Base-by-base conservation (phyloP, 805 yeast species). In the Candida maris region DNA sequence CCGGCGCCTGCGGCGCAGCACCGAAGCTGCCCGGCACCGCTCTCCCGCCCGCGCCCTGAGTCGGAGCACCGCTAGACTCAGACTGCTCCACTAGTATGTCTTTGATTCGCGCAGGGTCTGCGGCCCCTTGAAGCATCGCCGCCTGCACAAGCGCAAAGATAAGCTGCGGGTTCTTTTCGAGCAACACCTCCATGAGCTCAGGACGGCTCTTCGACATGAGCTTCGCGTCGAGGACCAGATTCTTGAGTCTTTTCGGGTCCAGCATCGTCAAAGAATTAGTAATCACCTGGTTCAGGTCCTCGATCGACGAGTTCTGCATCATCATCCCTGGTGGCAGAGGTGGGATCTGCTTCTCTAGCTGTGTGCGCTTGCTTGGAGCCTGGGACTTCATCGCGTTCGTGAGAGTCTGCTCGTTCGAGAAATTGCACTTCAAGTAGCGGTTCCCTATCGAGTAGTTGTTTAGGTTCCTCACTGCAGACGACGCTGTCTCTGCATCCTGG, bases 381-480 rank as follows among this genome's bases (percentile, higher is more conserved):
- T 35, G 41, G 26, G 39, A 39, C 23, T 49, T 40, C 34, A 45
- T 35, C 16, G 46, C 36, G 32, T 48, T 48, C 12, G 39, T 31
- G 16, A 52, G 44, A 32, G 67, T 55, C 22, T 65, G 61, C 34
- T 81, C 85, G 40, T 73, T 72, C 9, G 86, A 74, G 54, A 79
- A 83, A 22, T 86, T 83, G 51, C 96, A 93, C 45, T 81, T 76
- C 33, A 91, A 60, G 26, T 64, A 70, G 45, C 96, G 64, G 30
- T 73, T 73, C 1, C 95, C 95, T 38, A 86, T 75, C 27, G 74
- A 71, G 61, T 81, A 82, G 45, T 85, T 83, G 59, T 85, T 85
- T 45, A 91, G 65, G 62, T 91, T 91, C 44, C 97, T 68, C 19
- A 88, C 95, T 0, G 97, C 97, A 14, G 91, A 79, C 2, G 85